Percentiles rank a stretch among this genome's conserved stretches.
Evolutionary conservation across 169 alveolate genomes (phyloP).

Genomic region (Blepharisma undulans): DNA sequence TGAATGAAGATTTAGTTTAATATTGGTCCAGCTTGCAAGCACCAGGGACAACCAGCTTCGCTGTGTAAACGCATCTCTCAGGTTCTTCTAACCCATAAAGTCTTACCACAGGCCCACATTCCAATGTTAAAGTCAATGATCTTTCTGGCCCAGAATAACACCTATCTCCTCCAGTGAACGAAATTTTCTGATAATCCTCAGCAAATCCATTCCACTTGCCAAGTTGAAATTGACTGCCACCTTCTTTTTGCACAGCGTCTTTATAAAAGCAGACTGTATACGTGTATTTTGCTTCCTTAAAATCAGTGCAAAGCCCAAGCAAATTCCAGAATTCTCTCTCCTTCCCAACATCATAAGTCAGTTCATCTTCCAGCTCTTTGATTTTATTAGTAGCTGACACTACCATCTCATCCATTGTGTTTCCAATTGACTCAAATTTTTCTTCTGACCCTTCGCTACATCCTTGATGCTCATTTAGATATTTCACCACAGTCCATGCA

Average conservation of each 20-base stretch:
- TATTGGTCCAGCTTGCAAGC: conserved; percentile 1
- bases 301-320: not conserved
- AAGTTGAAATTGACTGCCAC: not conserved
- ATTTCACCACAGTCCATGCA: not conserved
- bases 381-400: no score
- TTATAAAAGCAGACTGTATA: not conserved
- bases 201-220: conserved; percentile 24
- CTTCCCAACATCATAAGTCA: conserved; percentile 1
- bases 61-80: not conserved
- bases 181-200: not conserved
- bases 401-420: not conserved
- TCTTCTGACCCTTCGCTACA: not conserved
- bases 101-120: not conserved
- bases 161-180: conserved; percentile 12
- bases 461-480: not conserved
- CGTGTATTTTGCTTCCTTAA: not conserved
- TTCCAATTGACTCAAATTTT: not conserved
- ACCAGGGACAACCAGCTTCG: not conserved
- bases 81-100: not conserved
- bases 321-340: not conserved
- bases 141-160: not conserved
- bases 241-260: conserved; percentile 25
- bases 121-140: not conserved
- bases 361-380: not conserved
- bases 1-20: not conserved